These are phyloP conservation scores for Murraya paniculata DNA, from an alignment of 345 rosid species.

Conservation along the genomic window DNA sequence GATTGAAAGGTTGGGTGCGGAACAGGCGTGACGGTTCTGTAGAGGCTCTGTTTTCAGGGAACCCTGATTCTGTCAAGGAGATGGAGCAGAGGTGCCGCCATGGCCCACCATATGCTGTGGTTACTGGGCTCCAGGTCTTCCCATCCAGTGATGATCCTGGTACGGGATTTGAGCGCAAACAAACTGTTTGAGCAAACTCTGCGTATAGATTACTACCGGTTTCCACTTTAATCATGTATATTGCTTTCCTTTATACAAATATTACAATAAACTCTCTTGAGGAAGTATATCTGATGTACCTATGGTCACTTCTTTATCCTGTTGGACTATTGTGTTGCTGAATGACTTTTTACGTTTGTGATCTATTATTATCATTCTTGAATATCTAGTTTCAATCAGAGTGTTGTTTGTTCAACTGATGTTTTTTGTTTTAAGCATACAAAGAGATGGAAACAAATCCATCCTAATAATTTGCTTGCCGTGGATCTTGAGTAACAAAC, in stretches of 20 bases:
- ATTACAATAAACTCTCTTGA: neutral
- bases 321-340: neutral
- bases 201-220: neutral
- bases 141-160: slow-evolving; percentile 73
- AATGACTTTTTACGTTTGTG: neutral
- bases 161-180: slow-evolving; percentile 52
- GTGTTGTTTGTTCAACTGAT: neutral
- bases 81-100: slow-evolving; percentile 89
- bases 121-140: slow-evolving; percentile 67
- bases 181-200: slow-evolving; percentile 47
- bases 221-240: slow-evolving; percentile 16
- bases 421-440: neutral
- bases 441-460: neutral
- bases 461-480: neutral
- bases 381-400: neutral
- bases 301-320: neutral
- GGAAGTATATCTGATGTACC: neutral
- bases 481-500: neutral
- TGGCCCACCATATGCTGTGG: slow-evolving; percentile 76
- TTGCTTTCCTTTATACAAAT: neutral
- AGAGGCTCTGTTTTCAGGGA: slow-evolving; percentile 83
- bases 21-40: slow-evolving; percentile 85
- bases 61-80: slow-evolving; percentile 53
- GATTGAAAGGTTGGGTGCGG: slow-evolving; percentile 91
- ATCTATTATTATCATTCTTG: neutral